Conservation (phyloP, 164 flowering plant species). For the Litsea cubeba region DNA sequence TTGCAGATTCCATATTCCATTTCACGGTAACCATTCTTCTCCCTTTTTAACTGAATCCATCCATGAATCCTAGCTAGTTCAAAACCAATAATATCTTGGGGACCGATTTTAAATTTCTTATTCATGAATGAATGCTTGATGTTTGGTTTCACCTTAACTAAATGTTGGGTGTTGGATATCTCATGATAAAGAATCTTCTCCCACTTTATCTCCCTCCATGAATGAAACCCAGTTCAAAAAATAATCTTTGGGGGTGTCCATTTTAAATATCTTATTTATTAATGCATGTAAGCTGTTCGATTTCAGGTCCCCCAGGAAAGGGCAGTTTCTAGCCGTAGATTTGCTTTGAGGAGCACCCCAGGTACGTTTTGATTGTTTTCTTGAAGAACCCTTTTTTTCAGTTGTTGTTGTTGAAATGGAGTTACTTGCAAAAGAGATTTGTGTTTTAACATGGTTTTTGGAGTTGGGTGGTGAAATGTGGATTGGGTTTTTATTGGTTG, state of each 20-base stretch:
- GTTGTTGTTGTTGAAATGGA: background rate
- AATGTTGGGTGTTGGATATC: no score
- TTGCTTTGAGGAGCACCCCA: conserved; percentile 24
- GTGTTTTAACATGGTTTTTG: background rate
- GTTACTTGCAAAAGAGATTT: background rate
- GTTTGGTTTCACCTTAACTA: background rate
- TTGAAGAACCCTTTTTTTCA: background rate
- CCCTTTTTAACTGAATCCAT: conserved; percentile 4
- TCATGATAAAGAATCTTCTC: no score
- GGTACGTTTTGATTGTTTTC: conserved; percentile 25
- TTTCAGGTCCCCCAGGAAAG: conserved; percentile 45
- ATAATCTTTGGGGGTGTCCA: background rate
- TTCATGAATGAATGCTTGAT: no score
- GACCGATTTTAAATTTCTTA: no score
- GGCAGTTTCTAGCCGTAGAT: conserved; percentile 24
- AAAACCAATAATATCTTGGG: background rate
- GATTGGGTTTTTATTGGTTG: background rate
- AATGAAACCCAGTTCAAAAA: background rate
- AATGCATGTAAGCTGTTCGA: conserved; percentile 8
- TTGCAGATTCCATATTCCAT: conserved; percentile 42
- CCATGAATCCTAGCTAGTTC: background rate
- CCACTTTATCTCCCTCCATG: background rate
- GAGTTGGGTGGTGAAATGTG: background rate
- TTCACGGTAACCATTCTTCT: conserved; percentile 25
- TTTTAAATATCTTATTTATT: background rate